phyloP scores from a whole-genome alignment of 441 rosid species.

The Erodium moschatum region DNA sequence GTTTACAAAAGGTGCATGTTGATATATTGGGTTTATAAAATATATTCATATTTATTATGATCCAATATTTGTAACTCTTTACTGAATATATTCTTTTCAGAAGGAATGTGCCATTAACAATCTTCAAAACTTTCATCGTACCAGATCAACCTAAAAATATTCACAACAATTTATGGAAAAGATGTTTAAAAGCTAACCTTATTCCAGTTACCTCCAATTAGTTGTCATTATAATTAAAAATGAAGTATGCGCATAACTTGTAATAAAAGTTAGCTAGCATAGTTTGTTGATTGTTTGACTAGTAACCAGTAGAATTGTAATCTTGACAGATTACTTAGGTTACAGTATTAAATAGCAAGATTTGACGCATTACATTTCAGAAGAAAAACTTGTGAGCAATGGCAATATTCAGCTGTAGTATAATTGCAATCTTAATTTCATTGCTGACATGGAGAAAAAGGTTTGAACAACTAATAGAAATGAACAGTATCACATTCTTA shows the following conservation, averaged over 20 bases:
- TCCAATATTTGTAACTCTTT: background rate
- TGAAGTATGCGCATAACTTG: background rate
- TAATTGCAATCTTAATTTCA: background rate
- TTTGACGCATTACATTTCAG: background rate
- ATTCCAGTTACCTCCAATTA: background rate
- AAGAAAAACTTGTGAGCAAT: background rate
- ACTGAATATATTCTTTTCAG: background rate
- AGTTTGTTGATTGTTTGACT: background rate
- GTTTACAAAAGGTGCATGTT: background rate
- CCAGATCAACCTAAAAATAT: background rate
- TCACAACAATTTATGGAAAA: background rate
- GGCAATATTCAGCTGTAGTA: background rate
- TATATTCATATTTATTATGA: background rate
- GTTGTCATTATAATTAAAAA: background rate
- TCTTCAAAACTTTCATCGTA: background rate
- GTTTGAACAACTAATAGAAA: background rate
- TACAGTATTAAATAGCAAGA: background rate
- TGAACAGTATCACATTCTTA: background rate
- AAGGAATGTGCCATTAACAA: background rate
- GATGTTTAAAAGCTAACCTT: background rate
- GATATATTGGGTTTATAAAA: background rate
- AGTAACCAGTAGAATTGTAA: background rate
- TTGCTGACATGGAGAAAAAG: background rate
- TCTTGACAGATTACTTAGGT: background rate
- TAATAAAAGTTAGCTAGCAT: background rate